phyloP scores from a whole-genome alignment of 352 stramenopile species.

The Phytopythium mirpurense region DNA sequence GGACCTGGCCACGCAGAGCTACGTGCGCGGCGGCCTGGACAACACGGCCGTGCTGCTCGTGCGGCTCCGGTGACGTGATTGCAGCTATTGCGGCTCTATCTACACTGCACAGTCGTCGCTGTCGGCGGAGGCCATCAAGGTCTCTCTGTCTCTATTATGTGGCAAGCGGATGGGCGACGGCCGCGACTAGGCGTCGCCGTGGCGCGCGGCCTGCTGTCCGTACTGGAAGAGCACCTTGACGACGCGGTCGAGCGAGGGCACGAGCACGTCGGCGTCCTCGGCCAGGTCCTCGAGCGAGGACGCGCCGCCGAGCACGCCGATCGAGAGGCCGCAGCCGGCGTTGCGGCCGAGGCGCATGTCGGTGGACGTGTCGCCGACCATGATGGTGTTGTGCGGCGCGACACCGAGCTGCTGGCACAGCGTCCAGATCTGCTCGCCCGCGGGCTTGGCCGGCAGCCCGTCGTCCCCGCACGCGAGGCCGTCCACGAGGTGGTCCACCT shows the following conservation, averaged over 20 bases:
- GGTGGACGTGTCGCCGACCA: constrained; percentile 84
- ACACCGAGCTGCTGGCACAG: constrained; percentile 75
- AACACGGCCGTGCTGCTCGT: constrained; percentile 90
- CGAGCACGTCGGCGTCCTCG: constrained; percentile 76
- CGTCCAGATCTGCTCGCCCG: constrained; percentile 81
- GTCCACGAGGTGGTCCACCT: constrained; percentile 74
- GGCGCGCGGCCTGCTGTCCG: constrained; percentile 61
- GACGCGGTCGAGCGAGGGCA: constrained; percentile 71
- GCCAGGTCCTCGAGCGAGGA: constrained; percentile 79
- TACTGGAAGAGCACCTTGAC: constrained; percentile 84
- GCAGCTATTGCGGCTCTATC: too few species aligned
- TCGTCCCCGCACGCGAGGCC: constrained; percentile 77
- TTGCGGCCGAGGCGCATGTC: constrained; percentile 82
- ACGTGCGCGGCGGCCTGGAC: constrained; percentile 92
- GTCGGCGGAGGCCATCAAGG: too few species aligned
- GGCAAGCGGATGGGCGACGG: too few species aligned
- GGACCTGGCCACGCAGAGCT: constrained; percentile 87
- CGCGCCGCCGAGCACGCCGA: constrained; percentile 75
- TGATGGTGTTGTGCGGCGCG: constrained; percentile 82
- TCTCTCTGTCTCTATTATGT: background rate
- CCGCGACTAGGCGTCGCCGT: constrained; percentile 30
- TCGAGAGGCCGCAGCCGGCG: constrained; percentile 64
- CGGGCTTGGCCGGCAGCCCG: constrained; percentile 73
- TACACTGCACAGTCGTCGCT: too few species aligned
- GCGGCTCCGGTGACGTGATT: constrained; percentile 11